Conservation (phyloP, 169 alveolate genomes). For the Hammondia hammondi region DNA sequence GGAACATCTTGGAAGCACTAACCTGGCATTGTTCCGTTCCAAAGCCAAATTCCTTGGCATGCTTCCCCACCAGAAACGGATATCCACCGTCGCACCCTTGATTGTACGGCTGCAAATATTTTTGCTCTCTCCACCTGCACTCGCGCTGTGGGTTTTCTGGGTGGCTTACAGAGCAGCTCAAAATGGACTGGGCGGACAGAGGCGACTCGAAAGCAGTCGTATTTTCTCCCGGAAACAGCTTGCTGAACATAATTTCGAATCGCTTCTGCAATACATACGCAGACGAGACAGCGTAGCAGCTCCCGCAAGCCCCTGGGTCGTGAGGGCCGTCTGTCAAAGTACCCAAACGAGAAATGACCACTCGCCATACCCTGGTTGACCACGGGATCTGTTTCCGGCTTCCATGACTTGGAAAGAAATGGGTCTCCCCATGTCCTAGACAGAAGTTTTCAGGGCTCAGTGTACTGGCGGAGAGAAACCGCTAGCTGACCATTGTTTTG, state of each 20-base stretch:
- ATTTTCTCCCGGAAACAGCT: constrained; percentile 21
- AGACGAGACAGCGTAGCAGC: constrained; percentile 93
- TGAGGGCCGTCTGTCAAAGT: not conserved
- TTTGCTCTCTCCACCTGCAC: not conserved
- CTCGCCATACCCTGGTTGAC: constrained; percentile 48
- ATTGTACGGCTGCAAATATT: constrained; percentile 76
- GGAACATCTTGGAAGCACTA: not conserved
- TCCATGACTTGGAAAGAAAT: constrained; percentile 45
- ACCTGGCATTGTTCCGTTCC: constrained; percentile 71
- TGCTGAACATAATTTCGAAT: constrained; percentile 52
- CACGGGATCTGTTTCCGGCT: constrained; percentile 42
- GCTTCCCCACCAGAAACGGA: constrained; percentile 90
- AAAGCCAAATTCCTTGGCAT: constrained; percentile 86
- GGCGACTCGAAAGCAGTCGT: constrained; percentile 30
- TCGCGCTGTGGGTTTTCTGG: not conserved
- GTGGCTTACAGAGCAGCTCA: constrained; percentile 74
- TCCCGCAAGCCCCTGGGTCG: constrained; percentile 92
- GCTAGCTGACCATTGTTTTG: constrained; percentile 63
- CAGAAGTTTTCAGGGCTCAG: not conserved
- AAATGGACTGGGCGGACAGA: constrained; percentile 78
- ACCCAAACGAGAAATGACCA: not conserved
- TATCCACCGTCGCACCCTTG: constrained; percentile 94
- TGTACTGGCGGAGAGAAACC: not conserved
- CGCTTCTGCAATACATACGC: constrained; percentile 87
- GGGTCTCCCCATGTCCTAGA: constrained; percentile 75